phyloP scores from a whole-genome alignment of 148 eudicot species.

The Rhododendron ferrugineum region DNA sequence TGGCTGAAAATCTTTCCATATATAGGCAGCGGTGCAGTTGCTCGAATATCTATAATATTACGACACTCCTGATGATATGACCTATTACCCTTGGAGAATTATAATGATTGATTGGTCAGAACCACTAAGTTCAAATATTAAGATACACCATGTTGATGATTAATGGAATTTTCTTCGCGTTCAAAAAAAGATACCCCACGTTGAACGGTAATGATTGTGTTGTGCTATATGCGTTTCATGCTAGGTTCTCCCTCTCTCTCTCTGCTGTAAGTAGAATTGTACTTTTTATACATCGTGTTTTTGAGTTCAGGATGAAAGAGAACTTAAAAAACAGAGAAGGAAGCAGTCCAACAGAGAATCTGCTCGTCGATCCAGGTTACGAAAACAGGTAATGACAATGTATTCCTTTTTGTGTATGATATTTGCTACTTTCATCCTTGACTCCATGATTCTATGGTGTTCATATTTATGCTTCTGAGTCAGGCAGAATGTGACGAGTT shows the following conservation, averaged over 20 bases:
- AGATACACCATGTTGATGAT: not conserved
- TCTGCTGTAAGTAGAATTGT: not conserved
- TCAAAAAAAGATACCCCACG: not conserved
- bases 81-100: not conserved
- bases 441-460: not conserved
- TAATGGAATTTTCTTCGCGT: not conserved
- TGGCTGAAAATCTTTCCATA: no score
- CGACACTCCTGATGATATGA: not conserved
- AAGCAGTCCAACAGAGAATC: constrained; percentile 95
- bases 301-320: constrained; percentile 77
- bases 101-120: not conserved
- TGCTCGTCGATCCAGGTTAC: constrained; percentile 89
- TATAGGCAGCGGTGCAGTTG: no score
- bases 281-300: not conserved
- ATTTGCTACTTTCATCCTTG: not conserved
- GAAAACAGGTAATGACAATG: constrained; percentile 63
- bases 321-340: constrained; percentile 80
- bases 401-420: not conserved
- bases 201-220: not conserved
- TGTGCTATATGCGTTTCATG: not conserved
- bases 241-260: not conserved
- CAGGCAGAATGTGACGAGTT: constrained; percentile 94
- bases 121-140: not conserved
- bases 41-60: no score
- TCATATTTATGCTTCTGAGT: constrained; percentile 5